phyloP scores from a whole-genome alignment of 345 rosid genomes.

The Reutealis trisperma region DNA sequence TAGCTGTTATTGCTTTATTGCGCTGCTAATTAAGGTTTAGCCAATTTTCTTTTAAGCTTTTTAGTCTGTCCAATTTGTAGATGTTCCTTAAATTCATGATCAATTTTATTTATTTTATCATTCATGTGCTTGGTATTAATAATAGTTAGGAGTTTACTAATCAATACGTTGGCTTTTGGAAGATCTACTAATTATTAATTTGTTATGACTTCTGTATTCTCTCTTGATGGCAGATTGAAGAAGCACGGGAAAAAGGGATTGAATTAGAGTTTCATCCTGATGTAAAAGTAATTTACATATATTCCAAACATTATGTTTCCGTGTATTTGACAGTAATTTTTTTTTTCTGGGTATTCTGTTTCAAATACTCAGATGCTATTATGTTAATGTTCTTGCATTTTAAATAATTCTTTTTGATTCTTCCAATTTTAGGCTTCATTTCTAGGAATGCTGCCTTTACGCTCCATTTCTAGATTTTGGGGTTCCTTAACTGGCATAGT shows the following conservation, averaged over 20 bases:
- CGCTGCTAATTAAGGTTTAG: neutral
- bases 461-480: conserved; percentile 87
- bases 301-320: conserved; percentile 4
- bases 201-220: conserved; percentile 9
- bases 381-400: conserved; percentile 2
- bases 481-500: conserved; percentile 72
- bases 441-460: conserved; percentile 73
- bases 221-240: conserved; percentile 58
- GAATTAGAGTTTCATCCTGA: conserved; percentile 84
- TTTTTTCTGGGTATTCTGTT: neutral
- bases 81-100: neutral
- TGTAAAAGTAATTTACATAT: conserved; percentile 49
- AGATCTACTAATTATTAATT: conserved; percentile 6
- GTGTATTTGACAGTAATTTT: neutral
- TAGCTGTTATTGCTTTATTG: neutral
- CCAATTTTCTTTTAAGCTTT: neutral
- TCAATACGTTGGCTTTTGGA: neutral
- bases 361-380: conserved; percentile 3
- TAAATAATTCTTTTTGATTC: conserved; percentile 7
- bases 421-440: conserved; percentile 66
- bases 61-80: neutral
- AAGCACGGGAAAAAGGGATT: conserved; percentile 75
- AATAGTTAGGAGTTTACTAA: neutral
- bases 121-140: neutral
- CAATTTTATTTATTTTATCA: neutral